Evolutionary conservation across 345 rosid species (phyloP), one percentile per base, ranked within the genome.

Genomic region (Arabidopsis arenosa): DNA sequence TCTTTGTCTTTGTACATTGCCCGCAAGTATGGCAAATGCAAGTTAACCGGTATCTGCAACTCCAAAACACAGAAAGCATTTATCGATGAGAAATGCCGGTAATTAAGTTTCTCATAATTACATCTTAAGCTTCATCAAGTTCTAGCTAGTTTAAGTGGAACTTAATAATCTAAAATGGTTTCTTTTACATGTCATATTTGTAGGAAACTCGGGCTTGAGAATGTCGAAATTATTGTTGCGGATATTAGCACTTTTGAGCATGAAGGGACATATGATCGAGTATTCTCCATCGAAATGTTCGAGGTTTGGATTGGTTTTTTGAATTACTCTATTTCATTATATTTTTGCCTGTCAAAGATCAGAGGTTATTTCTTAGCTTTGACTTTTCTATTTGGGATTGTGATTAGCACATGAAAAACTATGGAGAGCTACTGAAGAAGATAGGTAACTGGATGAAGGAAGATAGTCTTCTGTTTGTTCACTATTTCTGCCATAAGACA

Each of bases 321-420:
- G 0, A 52, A 72, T n/a, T 33, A 9, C 6, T 43, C n/a, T 33
- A 9, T 9, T 43, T 53, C 45, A 63, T 59, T 56, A 39, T 36
- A 18, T 65, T 14, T 32, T 66, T 15, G 11, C 13, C 7, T 43
- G 35, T 7, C 41, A 28, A 58, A 54, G 13, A 56, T 43, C 15
- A 26, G 4, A 41, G 4, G 15, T 37, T 5, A 15, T 23, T 15
- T 23, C 15, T 51, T 12, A 41, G 52, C 45, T 52, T 62, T 49
- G 26, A 11, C 9, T 28, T 8, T 26, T 51, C 30, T 18, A 12
- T 54, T 28, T 64, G 14, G 55, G 15, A 6, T 45, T 66, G 48
- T 57, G 68, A 41, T 63, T 83, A 90, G 96, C 98, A 94, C 72
- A 90, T 90, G 95, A 94, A 94, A 83, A 91, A 90, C 75, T 91